Conservation (phyloP, 148 eudicot genomes). For the Silene latifolia region DNA sequence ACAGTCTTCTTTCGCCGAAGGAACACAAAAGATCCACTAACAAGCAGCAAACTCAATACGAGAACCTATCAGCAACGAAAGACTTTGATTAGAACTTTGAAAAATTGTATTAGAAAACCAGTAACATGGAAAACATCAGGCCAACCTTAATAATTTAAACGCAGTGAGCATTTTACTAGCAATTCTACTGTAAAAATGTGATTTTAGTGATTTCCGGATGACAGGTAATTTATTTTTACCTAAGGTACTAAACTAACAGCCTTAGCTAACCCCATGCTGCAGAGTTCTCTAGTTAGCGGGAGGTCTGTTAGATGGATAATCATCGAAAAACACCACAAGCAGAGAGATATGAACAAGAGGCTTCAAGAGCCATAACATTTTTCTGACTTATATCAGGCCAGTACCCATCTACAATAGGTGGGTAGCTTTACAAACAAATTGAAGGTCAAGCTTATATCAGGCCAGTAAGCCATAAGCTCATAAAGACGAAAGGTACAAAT, state of each 20-base stretch:
- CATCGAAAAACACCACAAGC: background rate
- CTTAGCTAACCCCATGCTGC: background rate
- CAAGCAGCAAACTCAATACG: conserved; percentile 30
- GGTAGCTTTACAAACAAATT: too few relatives aligned
- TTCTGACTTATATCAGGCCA: too few relatives aligned
- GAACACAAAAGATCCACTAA: conserved; percentile 33
- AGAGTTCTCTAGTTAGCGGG: background rate
- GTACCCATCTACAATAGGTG: too few relatives aligned
- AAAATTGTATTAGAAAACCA: background rate
- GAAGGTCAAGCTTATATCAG: too few relatives aligned
- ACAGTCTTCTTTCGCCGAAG: conserved; percentile 27
- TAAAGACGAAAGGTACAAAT: too few relatives aligned
- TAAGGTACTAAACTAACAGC: background rate
- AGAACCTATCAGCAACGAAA: conserved; percentile 21
- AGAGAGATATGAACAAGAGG: background rate
- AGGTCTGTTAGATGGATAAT: background rate
- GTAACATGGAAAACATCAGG: background rate
- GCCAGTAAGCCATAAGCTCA: too few relatives aligned
- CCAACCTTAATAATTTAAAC: background rate
- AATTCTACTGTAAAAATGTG: background rate
- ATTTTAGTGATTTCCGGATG: background rate
- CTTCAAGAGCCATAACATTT: too few relatives aligned
- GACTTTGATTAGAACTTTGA: background rate
- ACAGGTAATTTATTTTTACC: background rate
- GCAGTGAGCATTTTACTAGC: background rate